phyloP scores from a whole-genome alignment of 1,284 basidiomycete species.

The Melampsora americana region DNA sequence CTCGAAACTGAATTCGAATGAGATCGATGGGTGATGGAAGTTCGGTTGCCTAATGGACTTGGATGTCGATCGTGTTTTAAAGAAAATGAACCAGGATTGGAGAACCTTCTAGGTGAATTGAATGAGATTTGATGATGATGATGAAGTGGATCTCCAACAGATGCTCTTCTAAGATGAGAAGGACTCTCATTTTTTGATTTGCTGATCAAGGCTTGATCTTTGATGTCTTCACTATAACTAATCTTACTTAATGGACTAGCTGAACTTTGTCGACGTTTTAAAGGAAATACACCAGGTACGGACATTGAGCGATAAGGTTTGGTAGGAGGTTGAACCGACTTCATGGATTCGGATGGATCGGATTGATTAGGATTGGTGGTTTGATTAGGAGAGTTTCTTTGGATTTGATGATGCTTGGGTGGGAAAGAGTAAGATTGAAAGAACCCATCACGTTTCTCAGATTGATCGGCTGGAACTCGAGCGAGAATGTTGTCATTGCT shows the following conservation, averaged over 20 bases:
- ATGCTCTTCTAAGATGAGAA: neutral
- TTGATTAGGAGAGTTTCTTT: neutral
- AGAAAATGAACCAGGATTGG: neutral
- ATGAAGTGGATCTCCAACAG: neutral
- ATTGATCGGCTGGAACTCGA: no score
- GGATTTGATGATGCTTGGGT: neutral
- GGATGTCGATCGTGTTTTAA: neutral
- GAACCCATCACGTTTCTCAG: no score
- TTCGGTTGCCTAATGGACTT: neutral
- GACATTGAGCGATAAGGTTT: slow-evolving; percentile 6
- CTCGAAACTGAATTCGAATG: neutral
- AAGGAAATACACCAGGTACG: neutral
- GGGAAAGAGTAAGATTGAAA: neutral
- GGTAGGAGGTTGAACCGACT: neutral
- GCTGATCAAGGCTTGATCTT: no score
- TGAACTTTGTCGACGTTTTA: neutral
- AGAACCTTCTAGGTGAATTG: neutral
- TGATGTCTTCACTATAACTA: neutral
- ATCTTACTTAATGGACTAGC: slow-evolving; percentile 2
- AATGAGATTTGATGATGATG: neutral
- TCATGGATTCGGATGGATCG: neutral
- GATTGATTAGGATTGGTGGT: neutral
- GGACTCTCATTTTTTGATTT: neutral
- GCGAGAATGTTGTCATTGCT: neutral
- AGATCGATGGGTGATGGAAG: neutral